phyloP scores from a whole-genome alignment of 176 grass and related monocot species.

The Pontederia paniculata region DNA sequence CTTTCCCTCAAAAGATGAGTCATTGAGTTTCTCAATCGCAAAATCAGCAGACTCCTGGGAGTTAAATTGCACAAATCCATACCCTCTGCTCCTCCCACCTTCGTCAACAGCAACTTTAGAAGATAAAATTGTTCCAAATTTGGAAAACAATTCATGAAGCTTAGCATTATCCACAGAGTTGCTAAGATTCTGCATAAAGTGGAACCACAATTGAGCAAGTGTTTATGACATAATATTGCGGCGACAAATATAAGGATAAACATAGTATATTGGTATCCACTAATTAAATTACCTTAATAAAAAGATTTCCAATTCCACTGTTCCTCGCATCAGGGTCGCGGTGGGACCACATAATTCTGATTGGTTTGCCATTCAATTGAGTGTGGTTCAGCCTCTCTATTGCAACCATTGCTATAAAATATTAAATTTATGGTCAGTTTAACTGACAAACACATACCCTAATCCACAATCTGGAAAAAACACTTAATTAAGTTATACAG shows the following conservation, averaged over 20 bases:
- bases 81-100: slow-evolving; percentile 42
- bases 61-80: slow-evolving; percentile 76
- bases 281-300: slow-evolving; percentile 57
- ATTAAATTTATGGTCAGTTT: slow-evolving; percentile 14
- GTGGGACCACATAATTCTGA: slow-evolving; percentile 80
- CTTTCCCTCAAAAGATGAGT: slow-evolving; percentile 26
- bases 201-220: no score
- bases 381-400: slow-evolving; percentile 60
- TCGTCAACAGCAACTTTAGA: slow-evolving; percentile 69
- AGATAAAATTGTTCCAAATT: slow-evolving; percentile 64
- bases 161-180: slow-evolving; percentile 26
- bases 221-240: no score
- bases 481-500: no score
- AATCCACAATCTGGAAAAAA: no score
- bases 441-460: slow-evolving; percentile 1
- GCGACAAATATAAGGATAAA: no score
- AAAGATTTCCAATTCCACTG: slow-evolving; percentile 68
- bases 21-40: slow-evolving; percentile 55
- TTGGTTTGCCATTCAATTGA: slow-evolving; percentile 40
- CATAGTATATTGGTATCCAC: no score
- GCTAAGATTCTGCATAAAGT: slow-evolving; percentile 42
- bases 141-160: slow-evolving; percentile 55
- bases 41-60: slow-evolving; percentile 34
- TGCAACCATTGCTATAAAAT: slow-evolving; percentile 29
- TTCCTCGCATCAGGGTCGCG: slow-evolving; percentile 55